Base-by-base conservation (phyloP, 805 yeast species). In the Starmerella scarabaei region DNA sequence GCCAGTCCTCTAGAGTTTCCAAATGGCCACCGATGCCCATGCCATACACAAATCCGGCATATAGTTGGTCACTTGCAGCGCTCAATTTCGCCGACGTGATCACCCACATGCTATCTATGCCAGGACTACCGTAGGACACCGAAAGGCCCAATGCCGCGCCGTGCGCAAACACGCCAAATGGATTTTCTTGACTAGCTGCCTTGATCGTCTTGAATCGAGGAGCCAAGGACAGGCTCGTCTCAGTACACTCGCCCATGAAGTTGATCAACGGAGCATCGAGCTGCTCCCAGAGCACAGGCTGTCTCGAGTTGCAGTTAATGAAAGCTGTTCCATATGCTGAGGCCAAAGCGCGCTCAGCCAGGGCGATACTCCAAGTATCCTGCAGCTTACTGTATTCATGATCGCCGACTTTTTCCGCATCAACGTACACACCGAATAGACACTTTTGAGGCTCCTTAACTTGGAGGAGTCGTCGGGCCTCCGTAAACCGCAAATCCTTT, bases 11-110 rank as follows among this genome's bases (percentile, higher is more conserved):
- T 20, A 91, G 61, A 31, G 69, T 67, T 41, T 71, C 75, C 51
- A 91, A 61, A 55, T 86, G 94, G 0, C 97, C 97, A 59, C 83
- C 83, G 23, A 91, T 62, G 0, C 99, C 99, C 20, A 91, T 64
- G 0, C 96, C 98, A 16, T 84, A 61, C n/a, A 91, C 60, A 50
- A 91, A 85, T 0, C 99, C 99, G 18, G 95, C 96, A 63, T 86
- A 95, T 45, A 82, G 86, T 0, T 94, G 71, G 49, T n/a, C 3
- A 73, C 75, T 42, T 14, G 32, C 42, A 24, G 80, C 57, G n/a
- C 63, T 68, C 49, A 77, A 79, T 51, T 83, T 83, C 56, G 81
- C 38, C 9, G 47, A 45, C 12, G 50, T 84, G 1, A 80, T 79
- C 28, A 88, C 80, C 97, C 97, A 88, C 50, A 93, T 76, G 1